These are phyloP conservation scores for Platanthera zijinensis DNA, from an alignment of 106 monocot genomes.

Conservation along the genomic window DNA sequence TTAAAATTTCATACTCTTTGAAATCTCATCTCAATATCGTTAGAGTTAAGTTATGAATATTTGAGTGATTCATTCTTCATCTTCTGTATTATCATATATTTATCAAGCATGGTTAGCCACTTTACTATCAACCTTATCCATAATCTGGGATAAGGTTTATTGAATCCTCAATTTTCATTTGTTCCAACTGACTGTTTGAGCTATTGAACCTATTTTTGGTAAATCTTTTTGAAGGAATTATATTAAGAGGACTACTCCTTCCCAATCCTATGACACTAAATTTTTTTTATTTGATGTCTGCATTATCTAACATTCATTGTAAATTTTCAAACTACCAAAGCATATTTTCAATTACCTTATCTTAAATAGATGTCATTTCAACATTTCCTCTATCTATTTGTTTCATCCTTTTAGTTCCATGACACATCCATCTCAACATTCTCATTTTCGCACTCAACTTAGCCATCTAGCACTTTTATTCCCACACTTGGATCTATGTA, in stretches of 20 bases:
- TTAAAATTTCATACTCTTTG: neutral
- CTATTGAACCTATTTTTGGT: neutral
- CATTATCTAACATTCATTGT: neutral
- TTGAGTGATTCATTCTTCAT: neutral
- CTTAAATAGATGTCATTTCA: neutral
- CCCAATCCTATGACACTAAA: neutral
- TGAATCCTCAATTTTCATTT: neutral
- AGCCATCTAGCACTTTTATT: neutral
- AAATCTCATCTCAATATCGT: neutral
- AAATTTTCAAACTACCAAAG: neutral
- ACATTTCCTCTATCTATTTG: neutral
- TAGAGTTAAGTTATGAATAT: neutral
- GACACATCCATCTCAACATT: neutral
- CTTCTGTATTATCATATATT: neutral
- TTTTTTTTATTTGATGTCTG: neutral
- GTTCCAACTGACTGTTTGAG: neutral
- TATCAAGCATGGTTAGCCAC: neutral
- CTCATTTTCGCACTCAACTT: neutral
- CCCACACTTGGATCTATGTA: neutral
- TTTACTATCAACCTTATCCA: neutral
- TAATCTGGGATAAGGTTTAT: neutral
- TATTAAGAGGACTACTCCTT: neutral
- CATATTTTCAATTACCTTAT: neutral
- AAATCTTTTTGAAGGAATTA: neutral
- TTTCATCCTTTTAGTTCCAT: neutral